A percentile compares a stretch with the other conserved stretches of the same genome.
Evolutionary conservation across 2,329 filamentous ascomycete genomes (phyloP).

Genomic region (Parastagonospora avenae): DNA sequence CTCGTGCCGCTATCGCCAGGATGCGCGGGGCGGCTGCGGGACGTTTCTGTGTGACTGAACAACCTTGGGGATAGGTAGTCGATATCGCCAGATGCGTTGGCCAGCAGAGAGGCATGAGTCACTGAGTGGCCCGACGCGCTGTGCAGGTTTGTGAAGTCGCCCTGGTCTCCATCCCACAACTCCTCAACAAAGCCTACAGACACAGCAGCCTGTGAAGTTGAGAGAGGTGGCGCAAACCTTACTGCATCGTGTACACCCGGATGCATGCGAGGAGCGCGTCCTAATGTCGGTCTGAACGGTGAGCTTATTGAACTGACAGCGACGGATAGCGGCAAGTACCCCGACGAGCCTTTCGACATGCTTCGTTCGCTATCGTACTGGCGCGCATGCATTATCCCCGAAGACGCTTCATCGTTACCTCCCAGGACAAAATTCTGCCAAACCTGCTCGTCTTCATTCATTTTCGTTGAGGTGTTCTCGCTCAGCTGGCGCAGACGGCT

Average conservation of each 20-base stretch:
- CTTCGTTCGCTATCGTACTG: conserved; percentile 5
- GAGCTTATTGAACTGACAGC: conserved; percentile 27
- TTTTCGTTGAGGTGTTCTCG: neutral
- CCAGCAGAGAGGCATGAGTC: conserved; percentile 30
- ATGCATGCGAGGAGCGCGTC: conserved; percentile 24
- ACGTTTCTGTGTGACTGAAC: conserved; percentile 22
- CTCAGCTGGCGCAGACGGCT: neutral
- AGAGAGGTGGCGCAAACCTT: conserved; percentile 19
- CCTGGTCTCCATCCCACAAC: conserved; percentile 8
- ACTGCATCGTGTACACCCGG: conserved; percentile 27
- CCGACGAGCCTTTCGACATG: conserved; percentile 15
- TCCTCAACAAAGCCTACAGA: conserved; percentile 13
- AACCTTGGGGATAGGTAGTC: conserved; percentile 9
- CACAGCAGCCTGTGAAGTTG: conserved; percentile 14
- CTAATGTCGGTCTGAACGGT: conserved; percentile 21
- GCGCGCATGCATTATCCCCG: conserved; percentile 7
- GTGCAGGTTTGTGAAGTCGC: conserved; percentile 1
- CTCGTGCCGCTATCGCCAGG: conserved; percentile 7
- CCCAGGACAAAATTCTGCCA: conserved; percentile 44
- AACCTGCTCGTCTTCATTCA: conserved; percentile 28
- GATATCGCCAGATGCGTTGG: conserved; percentile 29
- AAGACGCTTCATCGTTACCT: conserved; percentile 13
- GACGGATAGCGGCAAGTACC: conserved; percentile 18
- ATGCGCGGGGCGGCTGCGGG: conserved; percentile 21
- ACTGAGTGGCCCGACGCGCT: conserved; percentile 22